Evolutionary conservation across 176 grass and related monocot species (phyloP).

Genomic region (Oryza glumipatula): DNA sequence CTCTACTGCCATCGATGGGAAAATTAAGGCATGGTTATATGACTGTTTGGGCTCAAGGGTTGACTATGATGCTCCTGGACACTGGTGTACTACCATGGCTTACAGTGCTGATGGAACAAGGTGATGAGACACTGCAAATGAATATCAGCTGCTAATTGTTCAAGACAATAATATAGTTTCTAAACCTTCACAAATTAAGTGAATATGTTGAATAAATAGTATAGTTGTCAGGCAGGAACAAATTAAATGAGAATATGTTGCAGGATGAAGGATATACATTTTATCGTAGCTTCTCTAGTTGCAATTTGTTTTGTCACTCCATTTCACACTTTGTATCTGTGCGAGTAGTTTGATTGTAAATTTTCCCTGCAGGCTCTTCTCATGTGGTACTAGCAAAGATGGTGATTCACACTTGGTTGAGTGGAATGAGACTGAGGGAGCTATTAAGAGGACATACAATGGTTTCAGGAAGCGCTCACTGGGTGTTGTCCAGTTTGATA

Average conservation of each 20-base stretch:
- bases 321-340: slow-evolving; percentile 21
- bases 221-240: too few relatives aligned
- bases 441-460: slow-evolving; percentile 89
- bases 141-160: slow-evolving; percentile 11
- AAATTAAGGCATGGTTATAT: slow-evolving; percentile 99
- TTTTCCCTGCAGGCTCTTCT: slow-evolving; percentile 76
- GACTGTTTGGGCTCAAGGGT: slow-evolving; percentile 98
- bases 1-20: slow-evolving; percentile 97
- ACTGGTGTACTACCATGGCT: slow-evolving; percentile 98
- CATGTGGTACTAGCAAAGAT: slow-evolving; percentile 97
- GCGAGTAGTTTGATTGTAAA: slow-evolving; percentile 8
- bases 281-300: not conserved
- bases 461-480: slow-evolving; percentile 90
- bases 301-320: not conserved
- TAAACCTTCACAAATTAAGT: not conserved
- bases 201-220: not conserved
- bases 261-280: not conserved
- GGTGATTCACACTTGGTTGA: slow-evolving; percentile 97
- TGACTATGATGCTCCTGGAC: slow-evolving; percentile 98
- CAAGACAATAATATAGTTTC: slow-evolving; percentile 3
- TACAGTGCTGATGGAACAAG: slow-evolving; percentile 95
- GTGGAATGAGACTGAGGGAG: slow-evolving; percentile 98
- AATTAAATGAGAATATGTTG: too few relatives aligned
- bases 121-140: slow-evolving; percentile 49
- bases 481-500: slow-evolving; percentile 96